Evolutionary conservation across 2,329 filamentous ascomycete genomes (phyloP), one percentile per base, ranked within the genome.

Genomic region (Aspergillus aculeatinus): DNA sequence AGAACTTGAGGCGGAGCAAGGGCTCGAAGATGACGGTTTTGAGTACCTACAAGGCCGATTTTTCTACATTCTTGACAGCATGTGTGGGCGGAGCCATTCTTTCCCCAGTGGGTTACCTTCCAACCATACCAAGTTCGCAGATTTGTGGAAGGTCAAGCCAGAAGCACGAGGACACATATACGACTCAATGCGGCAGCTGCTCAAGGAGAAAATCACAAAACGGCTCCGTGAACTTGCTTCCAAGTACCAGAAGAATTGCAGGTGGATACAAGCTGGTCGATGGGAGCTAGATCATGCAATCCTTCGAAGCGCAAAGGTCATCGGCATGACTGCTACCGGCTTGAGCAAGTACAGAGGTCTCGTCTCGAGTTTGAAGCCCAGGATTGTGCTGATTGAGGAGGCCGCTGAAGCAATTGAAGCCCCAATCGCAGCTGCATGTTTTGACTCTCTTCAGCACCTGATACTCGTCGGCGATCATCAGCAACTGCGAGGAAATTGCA

Each of bases 401-500:
- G 89, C 90, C 0, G 91, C 90, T 0, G 90, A 96, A 70, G 89
- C 88, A 0, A 82, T 82, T 4, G 82, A 84, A 66, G 80, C 78
- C 4, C 85, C 84, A 1, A 79, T 89, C 49, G 78, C 83, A 9
- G 84, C 81, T 5, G 83, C 84, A 12, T 88, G 87, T 70, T 72
- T 89, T 35, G 81, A 87, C 23, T 83, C 83, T 3, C 68, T 90
- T 2, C 77, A 90, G 65, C 87, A 90, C 60, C 76, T 89, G 33
- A 85, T 89, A 56, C 78, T 89, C 1, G 85, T 96, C 0, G 91
- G 92, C 0, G 91, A 96, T 68, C 91, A 96, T 66, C 85, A 91
- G 72, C 92, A 96, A 69, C 80, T 96, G 2, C 85, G 87, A 10
- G 91, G 74, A 9, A 85, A 87, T 50, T 90, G 87, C 59, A 83